Conservation (phyloP, 306 rosid genomes). For the Medicago truncatula region MtrunA17r5.0-ANR NC_053044.1:14976501-14977000, state of each 20-base stretch:
- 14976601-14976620: conserved; percentile 22
- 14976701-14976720: conserved; percentile 27
- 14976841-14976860: conserved; percentile 80
- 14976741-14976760: conserved; percentile 6
- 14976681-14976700: conserved; percentile 36
- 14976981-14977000: conserved; percentile 4
- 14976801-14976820: conserved; percentile 7
- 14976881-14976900: conserved; percentile 69
- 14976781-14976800: conserved; percentile 18
- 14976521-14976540: conserved; percentile 31
- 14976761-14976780: conserved; percentile 22
- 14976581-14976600: conserved; percentile 16
- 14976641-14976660: conserved; percentile 11
- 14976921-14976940: conserved; percentile 58
- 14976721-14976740: conserved; percentile 23
- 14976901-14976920: conserved; percentile 72
- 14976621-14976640: conserved; percentile 37
- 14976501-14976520: conserved; percentile 39
- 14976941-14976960: conserved; percentile 1
- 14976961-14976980: conserved; percentile 1
- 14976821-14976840: conserved; percentile 64
- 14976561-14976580: conserved; percentile 25
- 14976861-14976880: conserved; percentile 79
- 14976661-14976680: conserved; percentile 28
- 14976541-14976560: conserved; percentile 27